phyloP scores from a whole-genome alignment of 768 basidiomycete species.

The Lactarius hatsudake region DNA sequence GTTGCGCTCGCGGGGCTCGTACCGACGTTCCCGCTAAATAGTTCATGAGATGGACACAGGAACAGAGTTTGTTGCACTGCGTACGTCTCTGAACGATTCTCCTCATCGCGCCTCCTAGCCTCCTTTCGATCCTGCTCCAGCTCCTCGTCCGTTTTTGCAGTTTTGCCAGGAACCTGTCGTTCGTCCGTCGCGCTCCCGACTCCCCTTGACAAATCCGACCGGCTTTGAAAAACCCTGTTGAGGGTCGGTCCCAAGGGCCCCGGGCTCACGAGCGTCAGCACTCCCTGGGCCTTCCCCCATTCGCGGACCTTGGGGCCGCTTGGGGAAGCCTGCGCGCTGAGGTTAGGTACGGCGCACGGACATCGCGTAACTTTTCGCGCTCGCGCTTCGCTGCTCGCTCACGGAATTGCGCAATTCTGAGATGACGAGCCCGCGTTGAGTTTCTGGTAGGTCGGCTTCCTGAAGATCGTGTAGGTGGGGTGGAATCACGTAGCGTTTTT shows the following conservation, averaged over 20 bases:
- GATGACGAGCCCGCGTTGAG: conserved; percentile 86
- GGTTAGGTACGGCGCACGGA: conserved; percentile 54
- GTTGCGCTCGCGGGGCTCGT: conserved; percentile 83
- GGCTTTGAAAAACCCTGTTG: conserved; percentile 75
- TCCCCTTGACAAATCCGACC: conserved; percentile 78
- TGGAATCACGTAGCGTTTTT: conserved; percentile 86
- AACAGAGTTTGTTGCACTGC: conserved; percentile 33
- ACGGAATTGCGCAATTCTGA: conserved; percentile 96
- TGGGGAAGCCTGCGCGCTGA: conserved; percentile 34
- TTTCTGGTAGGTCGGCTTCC: conserved; percentile 95
- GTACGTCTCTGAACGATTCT: conserved; percentile 84
- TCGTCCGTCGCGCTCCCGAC: conserved; percentile 40
- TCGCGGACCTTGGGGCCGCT: conserved; percentile 77
- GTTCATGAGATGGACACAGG: neutral
- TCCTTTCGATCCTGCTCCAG: conserved; percentile 81
- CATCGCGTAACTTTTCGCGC: conserved; percentile 83
- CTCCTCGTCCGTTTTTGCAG: conserved; percentile 80
- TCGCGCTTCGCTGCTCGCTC: conserved; percentile 91
- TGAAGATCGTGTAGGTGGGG: conserved; percentile 96
- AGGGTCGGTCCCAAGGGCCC: conserved; percentile 34
- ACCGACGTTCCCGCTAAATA: conserved; percentile 83
- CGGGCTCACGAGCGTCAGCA: conserved; percentile 15
- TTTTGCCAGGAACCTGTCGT: conserved; percentile 35
- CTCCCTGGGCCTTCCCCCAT: conserved; percentile 67
- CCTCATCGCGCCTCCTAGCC: conserved; percentile 71